Conservation (phyloP, 1,284 basidiomycete species). For the Trichosporon ovoides region DNA sequence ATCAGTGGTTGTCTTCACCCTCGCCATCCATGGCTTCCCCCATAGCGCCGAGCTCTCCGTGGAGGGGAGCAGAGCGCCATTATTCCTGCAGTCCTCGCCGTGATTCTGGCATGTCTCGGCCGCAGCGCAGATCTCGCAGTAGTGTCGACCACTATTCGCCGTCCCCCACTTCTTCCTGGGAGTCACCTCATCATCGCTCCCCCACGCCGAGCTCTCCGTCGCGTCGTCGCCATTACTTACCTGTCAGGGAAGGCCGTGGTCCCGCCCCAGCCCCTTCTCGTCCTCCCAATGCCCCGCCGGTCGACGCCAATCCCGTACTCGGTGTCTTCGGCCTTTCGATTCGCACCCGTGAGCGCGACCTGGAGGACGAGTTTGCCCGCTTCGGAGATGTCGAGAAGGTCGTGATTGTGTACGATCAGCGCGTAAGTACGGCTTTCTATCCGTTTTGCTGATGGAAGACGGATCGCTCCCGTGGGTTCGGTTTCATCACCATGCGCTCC, state of each 20-base stretch:
- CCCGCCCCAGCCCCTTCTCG: constrained; percentile 17
- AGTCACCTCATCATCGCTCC: neutral
- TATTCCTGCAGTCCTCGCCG: neutral
- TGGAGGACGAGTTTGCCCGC: constrained; percentile 87
- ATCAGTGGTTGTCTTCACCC: neutral
- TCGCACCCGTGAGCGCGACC: constrained; percentile 84
- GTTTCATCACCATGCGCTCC: constrained; percentile 88
- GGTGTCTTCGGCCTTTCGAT: constrained; percentile 97
- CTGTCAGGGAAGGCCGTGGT: constrained; percentile 1
- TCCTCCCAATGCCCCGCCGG: constrained; percentile 38
- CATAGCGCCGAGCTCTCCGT: neutral
- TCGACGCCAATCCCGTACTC: constrained; percentile 79
- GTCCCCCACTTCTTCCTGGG: neutral
- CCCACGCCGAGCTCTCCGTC: neutral
- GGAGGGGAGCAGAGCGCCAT: neutral
- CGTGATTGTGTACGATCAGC: constrained; percentile 96
- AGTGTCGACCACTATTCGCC: neutral
- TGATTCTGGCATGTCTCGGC: neutral
- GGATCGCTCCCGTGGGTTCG: constrained; percentile 93
- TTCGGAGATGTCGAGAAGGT: constrained; percentile 92
- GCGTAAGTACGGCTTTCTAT: constrained; percentile 57
- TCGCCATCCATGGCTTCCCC: constrained; percentile 2
- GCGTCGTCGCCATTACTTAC: neutral
- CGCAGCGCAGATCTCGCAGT: neutral
- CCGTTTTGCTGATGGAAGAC: constrained; percentile 55